phyloP scores from a whole-genome alignment of 1,284 basidiomycete species.

The Spongispora temasekensis region DNA sequence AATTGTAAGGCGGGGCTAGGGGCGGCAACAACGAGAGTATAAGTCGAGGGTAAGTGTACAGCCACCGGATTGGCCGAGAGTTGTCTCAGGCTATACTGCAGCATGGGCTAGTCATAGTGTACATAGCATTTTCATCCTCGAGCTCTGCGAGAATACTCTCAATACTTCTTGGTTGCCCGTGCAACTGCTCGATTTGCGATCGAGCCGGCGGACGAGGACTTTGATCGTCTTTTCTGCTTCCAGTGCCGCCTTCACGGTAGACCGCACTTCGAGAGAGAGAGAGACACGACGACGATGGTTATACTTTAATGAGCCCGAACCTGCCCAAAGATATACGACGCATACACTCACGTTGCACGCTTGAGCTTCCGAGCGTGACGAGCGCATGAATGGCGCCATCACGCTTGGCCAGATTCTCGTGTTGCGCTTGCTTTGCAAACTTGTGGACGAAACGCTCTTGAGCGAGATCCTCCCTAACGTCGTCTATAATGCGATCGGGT shows the following conservation, averaged over 20 bases:
- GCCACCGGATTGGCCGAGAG: too few species aligned
- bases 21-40: too few species aligned
- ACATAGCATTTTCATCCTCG: too few species aligned
- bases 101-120: too few species aligned
- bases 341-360: slow-evolving; percentile 10
- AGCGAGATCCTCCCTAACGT: slow-evolving; percentile 12
- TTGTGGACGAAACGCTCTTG: slow-evolving; percentile 10
- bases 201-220: slow-evolving; percentile 20
- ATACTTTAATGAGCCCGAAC: too few species aligned
- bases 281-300: neutral
- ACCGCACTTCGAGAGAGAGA: slow-evolving; percentile 3
- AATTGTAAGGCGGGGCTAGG: too few species aligned
- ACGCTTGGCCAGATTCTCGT: slow-evolving; percentile 5
- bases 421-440: slow-evolving; percentile 20
- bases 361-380: slow-evolving; percentile 15
- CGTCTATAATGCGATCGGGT: slow-evolving; percentile 8
- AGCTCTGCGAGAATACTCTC: too few species aligned
- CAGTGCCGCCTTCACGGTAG: slow-evolving; percentile 18
- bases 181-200: too few species aligned
- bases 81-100: too few species aligned
- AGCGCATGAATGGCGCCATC: slow-evolving; percentile 24
- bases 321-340: too few species aligned
- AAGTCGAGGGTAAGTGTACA: too few species aligned
- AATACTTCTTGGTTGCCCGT: too few species aligned
- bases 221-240: slow-evolving; percentile 14